Conservation (phyloP, 2,329 filamentous ascomycete genomes). For the Berkeleyomyces rouxiae region DNA sequence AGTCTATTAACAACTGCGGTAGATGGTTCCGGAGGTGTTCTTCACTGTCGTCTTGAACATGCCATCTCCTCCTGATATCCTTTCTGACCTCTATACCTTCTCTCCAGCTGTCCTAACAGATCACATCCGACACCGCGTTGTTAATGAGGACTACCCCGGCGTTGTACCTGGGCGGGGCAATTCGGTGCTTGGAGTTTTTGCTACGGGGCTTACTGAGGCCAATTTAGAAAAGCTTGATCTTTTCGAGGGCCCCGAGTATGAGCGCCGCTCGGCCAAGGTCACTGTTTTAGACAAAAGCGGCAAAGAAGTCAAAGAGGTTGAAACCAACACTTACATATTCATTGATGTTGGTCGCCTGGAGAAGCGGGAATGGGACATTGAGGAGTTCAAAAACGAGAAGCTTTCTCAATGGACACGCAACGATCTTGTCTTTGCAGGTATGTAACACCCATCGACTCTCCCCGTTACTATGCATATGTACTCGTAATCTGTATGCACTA, state of each 20-base stretch:
- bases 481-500: no score
- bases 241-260: conserved; percentile 70
- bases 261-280: conserved; percentile 36
- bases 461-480: no score
- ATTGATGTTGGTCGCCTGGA: conserved; percentile 39
- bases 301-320: conserved; percentile 27
- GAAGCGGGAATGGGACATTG: conserved; percentile 71
- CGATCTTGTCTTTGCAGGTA: conserved; percentile 17
- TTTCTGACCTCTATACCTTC: conserved; percentile 42
- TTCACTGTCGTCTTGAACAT: conserved; percentile 64
- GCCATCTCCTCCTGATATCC: conserved; percentile 29
- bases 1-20: conserved; percentile 12
- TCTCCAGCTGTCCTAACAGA: conserved; percentile 59
- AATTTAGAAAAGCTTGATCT: conserved; percentile 61
- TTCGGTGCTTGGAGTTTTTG: conserved; percentile 57
- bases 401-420: conserved; percentile 35
- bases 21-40: conserved; percentile 77
- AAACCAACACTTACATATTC: conserved; percentile 51
- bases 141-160: conserved; percentile 60
- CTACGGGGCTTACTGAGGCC: conserved; percentile 59
- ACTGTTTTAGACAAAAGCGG: conserved; percentile 31
- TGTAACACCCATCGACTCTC: neutral
- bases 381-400: conserved; percentile 65
- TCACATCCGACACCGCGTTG: conserved; percentile 55
- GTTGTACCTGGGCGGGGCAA: conserved; percentile 42